phyloP scores from a whole-genome alignment of 345 rosid species.

The Aquilaria malaccensis region DNA sequence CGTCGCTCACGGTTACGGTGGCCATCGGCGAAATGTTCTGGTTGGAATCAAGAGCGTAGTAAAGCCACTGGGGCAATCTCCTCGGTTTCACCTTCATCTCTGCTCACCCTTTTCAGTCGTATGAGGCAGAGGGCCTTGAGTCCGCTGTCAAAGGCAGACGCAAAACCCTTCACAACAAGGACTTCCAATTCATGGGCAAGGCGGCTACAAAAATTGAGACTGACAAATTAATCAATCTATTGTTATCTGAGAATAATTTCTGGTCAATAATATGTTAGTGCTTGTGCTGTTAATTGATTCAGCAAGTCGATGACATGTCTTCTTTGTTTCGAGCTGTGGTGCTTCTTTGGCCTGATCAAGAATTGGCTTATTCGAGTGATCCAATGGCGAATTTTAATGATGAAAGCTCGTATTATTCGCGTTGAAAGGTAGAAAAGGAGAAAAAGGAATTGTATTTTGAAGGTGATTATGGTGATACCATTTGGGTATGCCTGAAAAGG shows the following conservation, averaged over 20 bases:
- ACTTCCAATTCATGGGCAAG: slow-evolving; percentile 64
- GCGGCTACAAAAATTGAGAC: slow-evolving; percentile 65
- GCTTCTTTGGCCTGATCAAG: too few relatives aligned
- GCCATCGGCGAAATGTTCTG: too few relatives aligned
- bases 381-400: slow-evolving; percentile 36
- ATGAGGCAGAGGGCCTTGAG: slow-evolving; percentile 54
- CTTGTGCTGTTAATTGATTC: too few relatives aligned
- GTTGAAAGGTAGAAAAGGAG: slow-evolving; percentile 21
- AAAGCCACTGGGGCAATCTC: too few relatives aligned
- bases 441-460: slow-evolving; percentile 15
- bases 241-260: too few relatives aligned
- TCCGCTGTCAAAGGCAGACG: slow-evolving; percentile 81
- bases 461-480: slow-evolving; percentile 25
- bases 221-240: slow-evolving; percentile 15
- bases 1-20: too few relatives aligned
- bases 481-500: slow-evolving; percentile 29
- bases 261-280: too few relatives aligned
- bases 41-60: too few relatives aligned
- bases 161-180: slow-evolving; percentile 60
- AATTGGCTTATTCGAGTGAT: neutral
- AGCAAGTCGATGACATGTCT: too few relatives aligned
- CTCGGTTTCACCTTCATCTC: slow-evolving; percentile 12
- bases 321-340: too few relatives aligned
- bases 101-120: slow-evolving; percentile 22
- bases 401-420: slow-evolving; percentile 29